These are phyloP conservation scores for Trametes polyzona DNA, from an alignment of 1,284 basidiomycete species.

Conservation along the genomic window DNA sequence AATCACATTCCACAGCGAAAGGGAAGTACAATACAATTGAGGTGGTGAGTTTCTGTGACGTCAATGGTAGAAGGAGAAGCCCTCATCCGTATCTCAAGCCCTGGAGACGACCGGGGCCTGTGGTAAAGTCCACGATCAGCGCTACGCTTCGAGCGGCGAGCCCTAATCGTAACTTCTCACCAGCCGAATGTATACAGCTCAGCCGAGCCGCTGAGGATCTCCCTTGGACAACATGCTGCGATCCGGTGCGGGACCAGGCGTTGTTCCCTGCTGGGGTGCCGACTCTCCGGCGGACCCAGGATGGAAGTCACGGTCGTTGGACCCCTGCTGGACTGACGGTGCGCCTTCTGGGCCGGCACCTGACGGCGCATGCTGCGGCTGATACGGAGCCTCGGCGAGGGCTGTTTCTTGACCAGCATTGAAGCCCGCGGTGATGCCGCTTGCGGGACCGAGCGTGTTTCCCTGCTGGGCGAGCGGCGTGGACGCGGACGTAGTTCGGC, in stretches of 20 bases:
- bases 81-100: neutral
- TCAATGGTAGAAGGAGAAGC: neutral
- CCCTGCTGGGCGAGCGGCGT: conserved; percentile 2
- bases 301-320: conserved; percentile 20
- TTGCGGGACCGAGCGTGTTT: conserved; percentile 1
- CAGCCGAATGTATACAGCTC: neutral
- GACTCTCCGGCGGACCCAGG: neutral
- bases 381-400: conserved; percentile 2
- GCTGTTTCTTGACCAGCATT: conserved; percentile 4
- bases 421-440: conserved; percentile 3
- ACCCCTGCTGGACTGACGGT: neutral
- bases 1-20: too few species aligned
- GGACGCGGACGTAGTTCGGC: neutral
- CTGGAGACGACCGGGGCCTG: neutral
- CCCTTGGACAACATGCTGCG: conserved; percentile 1
- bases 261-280: neutral
- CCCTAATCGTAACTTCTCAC: neutral
- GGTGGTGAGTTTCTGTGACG: neutral
- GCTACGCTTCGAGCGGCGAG: neutral
- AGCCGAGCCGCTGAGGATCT: conserved; percentile 4
- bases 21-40: neutral
- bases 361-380: neutral
- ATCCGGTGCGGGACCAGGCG: conserved; percentile 10
- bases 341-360: neutral
- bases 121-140: too few species aligned